A percentile compares a stretch with the other conserved stretches of the same genome.
These are phyloP conservation scores for Tetratostichococcus sp. DNA, from an alignment of 139 green algal species.

Conservation along the genomic window DNA sequence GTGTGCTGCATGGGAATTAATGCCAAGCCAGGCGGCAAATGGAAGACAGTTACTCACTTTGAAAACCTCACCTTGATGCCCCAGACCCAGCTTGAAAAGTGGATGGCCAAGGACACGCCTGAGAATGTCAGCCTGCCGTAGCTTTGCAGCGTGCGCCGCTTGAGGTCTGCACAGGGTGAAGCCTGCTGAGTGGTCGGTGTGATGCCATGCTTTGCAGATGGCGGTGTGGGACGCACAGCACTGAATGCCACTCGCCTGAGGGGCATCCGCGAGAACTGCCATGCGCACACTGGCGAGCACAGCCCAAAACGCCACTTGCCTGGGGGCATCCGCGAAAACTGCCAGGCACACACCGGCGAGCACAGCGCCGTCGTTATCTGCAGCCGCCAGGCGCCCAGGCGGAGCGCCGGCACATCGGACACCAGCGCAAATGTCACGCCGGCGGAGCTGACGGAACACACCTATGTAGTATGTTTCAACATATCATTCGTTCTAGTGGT, in stretches of 20 bases:
- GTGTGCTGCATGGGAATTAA: no score
- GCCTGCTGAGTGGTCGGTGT: no score
- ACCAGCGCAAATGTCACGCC: background rate
- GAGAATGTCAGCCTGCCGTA: background rate
- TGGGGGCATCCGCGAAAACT: background rate
- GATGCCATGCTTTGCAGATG: no score
- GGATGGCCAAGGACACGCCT: background rate
- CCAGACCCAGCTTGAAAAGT: background rate
- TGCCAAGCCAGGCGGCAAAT: no score
- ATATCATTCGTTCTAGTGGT: no score
- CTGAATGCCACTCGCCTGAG: background rate
- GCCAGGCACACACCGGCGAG: background rate
- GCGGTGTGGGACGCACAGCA: no score
- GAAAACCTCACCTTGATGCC: background rate
- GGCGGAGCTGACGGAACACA: background rate
- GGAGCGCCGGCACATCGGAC: background rate
- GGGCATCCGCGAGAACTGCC: background rate
- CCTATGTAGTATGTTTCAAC: background rate
- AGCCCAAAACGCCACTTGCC: no score
- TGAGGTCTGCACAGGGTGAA: background rate
- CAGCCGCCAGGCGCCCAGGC: background rate
- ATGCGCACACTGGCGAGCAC: background rate
- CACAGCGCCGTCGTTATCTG: slow-evolving; percentile 3
- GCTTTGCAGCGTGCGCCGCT: background rate
- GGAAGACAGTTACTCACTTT: no score